These are phyloP conservation scores for Abortiporus biennis DNA, from an alignment of 1,284 basidiomycete genomes.

Conservation along the genomic window DNA sequence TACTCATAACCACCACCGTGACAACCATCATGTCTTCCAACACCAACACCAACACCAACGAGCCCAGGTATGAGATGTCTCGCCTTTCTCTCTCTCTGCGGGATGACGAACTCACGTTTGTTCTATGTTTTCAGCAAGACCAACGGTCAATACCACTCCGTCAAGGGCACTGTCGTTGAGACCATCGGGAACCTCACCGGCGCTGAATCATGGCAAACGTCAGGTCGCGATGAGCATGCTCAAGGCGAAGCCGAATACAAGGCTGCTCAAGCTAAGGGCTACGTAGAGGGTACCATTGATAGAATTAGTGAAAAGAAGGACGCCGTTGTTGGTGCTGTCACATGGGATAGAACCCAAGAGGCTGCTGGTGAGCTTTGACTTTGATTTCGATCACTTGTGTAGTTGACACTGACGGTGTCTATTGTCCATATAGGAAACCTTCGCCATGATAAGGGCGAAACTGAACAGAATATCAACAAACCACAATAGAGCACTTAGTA, in stretches of 20 bases:
- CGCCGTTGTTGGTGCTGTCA: too few relatives aligned
- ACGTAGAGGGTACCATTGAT: constrained; percentile 53
- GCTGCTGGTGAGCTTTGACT: constrained; percentile 44
- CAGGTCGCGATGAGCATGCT: constrained; percentile 63
- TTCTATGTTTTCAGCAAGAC: constrained; percentile 38
- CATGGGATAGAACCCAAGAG: constrained; percentile 61
- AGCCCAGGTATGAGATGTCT: constrained; percentile 18
- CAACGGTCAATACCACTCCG: constrained; percentile 55
- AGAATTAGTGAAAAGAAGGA: constrained; percentile 63
- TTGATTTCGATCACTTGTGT: too few relatives aligned
- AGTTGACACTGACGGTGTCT: too few relatives aligned
- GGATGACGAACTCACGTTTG: too few relatives aligned
- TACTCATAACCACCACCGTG: too few relatives aligned
- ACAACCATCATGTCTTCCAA: constrained; percentile 16
- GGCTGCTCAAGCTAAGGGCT: constrained; percentile 48
- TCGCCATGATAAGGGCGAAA: not conserved
- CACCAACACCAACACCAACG: constrained; percentile 11
- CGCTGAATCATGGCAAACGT: constrained; percentile 37
- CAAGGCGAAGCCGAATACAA: too few relatives aligned
- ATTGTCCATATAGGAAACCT: not conserved
- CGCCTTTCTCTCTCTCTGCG: too few relatives aligned
- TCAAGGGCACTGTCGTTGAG: constrained; percentile 59
- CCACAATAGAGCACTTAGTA: not conserved
- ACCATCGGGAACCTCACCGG: constrained; percentile 46
- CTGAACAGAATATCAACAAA: not conserved